Base-by-base conservation (phyloP, 805 yeast genomes). In the Debaryomyces hansenii region DNA sequence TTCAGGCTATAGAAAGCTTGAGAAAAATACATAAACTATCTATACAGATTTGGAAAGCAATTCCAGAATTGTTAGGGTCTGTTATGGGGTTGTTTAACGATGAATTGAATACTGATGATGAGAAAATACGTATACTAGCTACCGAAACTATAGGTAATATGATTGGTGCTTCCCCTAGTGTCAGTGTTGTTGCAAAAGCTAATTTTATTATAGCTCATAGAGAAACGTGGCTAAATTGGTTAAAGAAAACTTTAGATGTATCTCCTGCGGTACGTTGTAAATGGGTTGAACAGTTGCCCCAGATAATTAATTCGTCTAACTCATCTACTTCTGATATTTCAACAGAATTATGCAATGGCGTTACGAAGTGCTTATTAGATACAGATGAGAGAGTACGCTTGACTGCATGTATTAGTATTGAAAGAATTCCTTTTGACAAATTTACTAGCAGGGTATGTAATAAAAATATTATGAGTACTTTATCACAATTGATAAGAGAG, bases 41-140 rank as follows among this genome's bases (percentile, higher is more conserved):
- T 0, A 66, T 83, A 2, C 84, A 84, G 49, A 68, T 90, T 2
- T 91, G 97, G 96, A 79, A 74, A 54, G 75, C 79, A 42, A 83
- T 83, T 0, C 97, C 97, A 0, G 94, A 86, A 40, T 67, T 87
- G 16, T 70, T 88, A 9, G 75, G 79, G 3, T 80, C 94, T 1
- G 85, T 87, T 0, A 80, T 87, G 74, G 94, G 96, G 0, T 77
- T 88, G 42, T 69, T 90, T 4, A 88, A 87, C 53, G 90, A 87
- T 56, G 96, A 90, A 53, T 67, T 90, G 36, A 82, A 81, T 47
- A 89, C 96, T 0, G 87, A 85, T 36, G 79, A 83, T 52, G 82
- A 79, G 27, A 63, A 71, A 12, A 72, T 87, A 15, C 75, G 97
- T 51, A 59, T 75, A 0, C 63, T 85, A 44, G 90, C 96, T 0